A percentile compares a stretch with the other conserved stretches of the same genome.
Evolutionary conservation across 1,139 yeast genomes (phyloP).

Genomic region (Pneumocystis jirovecii): DNA sequence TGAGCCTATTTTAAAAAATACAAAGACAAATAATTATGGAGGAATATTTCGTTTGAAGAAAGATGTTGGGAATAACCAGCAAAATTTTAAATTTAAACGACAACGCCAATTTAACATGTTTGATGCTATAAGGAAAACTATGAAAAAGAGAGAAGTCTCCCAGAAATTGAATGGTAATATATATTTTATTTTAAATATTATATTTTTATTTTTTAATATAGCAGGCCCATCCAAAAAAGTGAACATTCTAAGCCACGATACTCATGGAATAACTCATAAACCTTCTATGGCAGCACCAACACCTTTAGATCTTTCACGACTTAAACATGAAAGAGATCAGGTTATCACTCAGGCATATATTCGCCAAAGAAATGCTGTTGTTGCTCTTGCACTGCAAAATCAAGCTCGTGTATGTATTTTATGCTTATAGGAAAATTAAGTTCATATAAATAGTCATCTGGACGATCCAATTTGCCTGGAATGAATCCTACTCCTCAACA

Average conservation of each 20-base stretch:
- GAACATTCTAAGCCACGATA: conserved; percentile 8
- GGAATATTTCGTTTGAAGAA: background rate
- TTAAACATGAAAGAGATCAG: conserved; percentile 75
- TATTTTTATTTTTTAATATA: background rate
- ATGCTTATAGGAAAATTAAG: background rate
- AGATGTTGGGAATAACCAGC: background rate
- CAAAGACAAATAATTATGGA: conserved; percentile 22
- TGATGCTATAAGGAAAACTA: conserved; percentile 82
- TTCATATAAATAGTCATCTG: background rate
- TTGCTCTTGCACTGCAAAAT: conserved; percentile 5
- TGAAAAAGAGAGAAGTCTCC: conserved; percentile 51
- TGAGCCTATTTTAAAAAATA: conserved; percentile 78
- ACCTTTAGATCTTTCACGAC: conserved; percentile 65
- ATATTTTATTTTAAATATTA: background rate
- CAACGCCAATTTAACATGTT: conserved; percentile 93
- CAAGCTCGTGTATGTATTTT: background rate
- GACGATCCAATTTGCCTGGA: background rate
- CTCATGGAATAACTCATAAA: background rate
- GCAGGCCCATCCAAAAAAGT: conserved; percentile 20
- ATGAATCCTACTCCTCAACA: background rate
- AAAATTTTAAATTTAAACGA: conserved; percentile 27
- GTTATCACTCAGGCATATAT: conserved; percentile 60
- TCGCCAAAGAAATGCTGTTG: conserved; percentile 31
- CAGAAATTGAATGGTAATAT: conserved; percentile 2
- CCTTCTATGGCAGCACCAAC: conserved; percentile 35